phyloP scores from a whole-genome alignment of 2,329 filamentous ascomycete genomes.

The Botryotinia globosa region DNA sequence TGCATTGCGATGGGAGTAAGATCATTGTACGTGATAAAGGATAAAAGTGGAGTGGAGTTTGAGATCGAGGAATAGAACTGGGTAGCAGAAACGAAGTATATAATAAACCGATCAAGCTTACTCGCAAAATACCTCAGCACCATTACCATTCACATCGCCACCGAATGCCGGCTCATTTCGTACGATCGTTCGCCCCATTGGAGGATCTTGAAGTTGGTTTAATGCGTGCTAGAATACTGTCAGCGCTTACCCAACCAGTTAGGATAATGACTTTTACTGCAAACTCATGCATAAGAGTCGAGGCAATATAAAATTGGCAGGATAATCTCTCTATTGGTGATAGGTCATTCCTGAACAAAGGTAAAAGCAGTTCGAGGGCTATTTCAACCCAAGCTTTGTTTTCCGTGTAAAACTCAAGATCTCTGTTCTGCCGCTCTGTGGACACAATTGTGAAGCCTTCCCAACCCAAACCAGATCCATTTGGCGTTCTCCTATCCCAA shows the following conservation, averaged over 20 bases:
- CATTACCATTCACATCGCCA: neutral
- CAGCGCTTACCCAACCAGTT: neutral
- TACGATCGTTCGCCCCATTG: neutral
- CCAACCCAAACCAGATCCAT: neutral
- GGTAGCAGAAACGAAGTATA: neutral
- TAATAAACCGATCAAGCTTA: neutral
- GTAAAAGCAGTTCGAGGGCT: neutral
- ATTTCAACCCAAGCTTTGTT: constrained; percentile 1
- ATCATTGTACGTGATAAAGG: neutral
- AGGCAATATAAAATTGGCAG: constrained; percentile 6
- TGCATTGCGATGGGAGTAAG: neutral
- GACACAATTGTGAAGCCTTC: neutral
- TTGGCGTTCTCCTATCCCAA: constrained; percentile 2
- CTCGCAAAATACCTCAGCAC: constrained; percentile 6
- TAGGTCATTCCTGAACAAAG: constrained; percentile 9
- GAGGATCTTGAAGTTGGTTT: constrained; percentile 4
- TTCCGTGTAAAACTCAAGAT: neutral
- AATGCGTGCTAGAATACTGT: constrained; percentile 3
- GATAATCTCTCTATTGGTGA: neutral
- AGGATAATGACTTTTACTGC: neutral
- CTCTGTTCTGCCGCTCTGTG: neutral
- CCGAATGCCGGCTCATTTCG: constrained; percentile 1
- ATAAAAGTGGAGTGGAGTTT: neutral
- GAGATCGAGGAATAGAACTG: neutral
- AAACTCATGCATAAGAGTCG: constrained; percentile 1